phyloP scores from a whole-genome alignment of 208 protist species.

The Acanthamoeba sp. region DNA sequence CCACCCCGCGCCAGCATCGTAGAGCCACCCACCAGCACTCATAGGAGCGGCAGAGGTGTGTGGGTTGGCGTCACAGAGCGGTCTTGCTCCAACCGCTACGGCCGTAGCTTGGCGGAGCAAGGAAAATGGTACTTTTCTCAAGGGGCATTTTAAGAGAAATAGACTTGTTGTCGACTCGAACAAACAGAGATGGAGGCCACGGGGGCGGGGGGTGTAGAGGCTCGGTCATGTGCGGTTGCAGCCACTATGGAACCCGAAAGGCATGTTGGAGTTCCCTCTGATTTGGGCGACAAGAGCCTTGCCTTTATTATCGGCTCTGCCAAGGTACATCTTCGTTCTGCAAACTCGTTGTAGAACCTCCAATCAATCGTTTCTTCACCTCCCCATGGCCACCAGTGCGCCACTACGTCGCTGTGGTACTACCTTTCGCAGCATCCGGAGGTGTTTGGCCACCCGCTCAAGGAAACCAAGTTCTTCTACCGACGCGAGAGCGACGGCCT shows the following conservation, averaged over 20 bases:
- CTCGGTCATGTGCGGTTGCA: not conserved
- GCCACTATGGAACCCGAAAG: too few species aligned
- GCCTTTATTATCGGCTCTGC: slow-evolving; percentile 3
- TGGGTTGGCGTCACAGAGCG: too few species aligned
- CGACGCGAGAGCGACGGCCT: not conserved
- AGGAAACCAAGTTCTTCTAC: slow-evolving; percentile 73
- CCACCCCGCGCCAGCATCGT: too few species aligned
- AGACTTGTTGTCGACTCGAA: too few species aligned
- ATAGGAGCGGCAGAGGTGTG: too few species aligned
- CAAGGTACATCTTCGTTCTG: not conserved
- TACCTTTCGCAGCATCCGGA: slow-evolving; percentile 53
- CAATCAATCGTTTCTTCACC: not conserved
- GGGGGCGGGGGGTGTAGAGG: not conserved
- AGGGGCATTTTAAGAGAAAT: too few species aligned
- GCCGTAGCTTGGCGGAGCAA: too few species aligned
- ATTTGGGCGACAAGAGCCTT: not conserved
- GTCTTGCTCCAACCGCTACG: too few species aligned
- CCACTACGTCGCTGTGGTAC: slow-evolving; percentile 62
- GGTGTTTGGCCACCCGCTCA: slow-evolving; percentile 51
- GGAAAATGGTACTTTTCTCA: too few species aligned
- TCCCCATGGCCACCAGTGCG: too few species aligned
- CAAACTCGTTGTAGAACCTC: too few species aligned
- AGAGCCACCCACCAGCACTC: too few species aligned
- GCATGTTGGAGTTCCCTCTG: not conserved
- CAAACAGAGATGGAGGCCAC: not conserved